Evolutionary conservation across 208 protist species (phyloP).

Genomic region (Leishmania arabica): DNA sequence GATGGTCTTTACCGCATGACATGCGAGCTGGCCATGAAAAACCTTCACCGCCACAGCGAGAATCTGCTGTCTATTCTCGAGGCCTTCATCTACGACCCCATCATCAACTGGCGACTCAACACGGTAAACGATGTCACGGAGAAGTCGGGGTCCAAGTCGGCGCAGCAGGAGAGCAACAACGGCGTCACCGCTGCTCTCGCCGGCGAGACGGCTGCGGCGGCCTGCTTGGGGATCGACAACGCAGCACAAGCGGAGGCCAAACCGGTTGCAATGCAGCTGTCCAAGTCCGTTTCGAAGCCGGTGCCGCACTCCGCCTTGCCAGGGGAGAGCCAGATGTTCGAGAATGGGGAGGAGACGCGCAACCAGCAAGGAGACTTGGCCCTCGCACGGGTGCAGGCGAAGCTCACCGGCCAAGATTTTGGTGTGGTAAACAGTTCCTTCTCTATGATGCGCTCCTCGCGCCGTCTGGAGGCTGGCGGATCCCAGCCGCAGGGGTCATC

Average conservation of each 20-base stretch:
- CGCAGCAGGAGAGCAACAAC: conserved; percentile 19
- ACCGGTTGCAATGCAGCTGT: conserved; percentile 74
- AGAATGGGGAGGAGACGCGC: conserved; percentile 68
- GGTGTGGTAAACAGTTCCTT: conserved; percentile 70
- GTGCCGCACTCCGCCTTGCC: conserved; percentile 18
- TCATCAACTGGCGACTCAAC: conserved; percentile 99
- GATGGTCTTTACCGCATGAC: conserved; percentile 98
- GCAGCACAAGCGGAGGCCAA: conserved; percentile 21
- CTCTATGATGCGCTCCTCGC: conserved; percentile 43
- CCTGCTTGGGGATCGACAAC: conserved; percentile 13
- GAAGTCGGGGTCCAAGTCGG: conserved; percentile 25
- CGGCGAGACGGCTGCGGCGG: conserved; percentile 5
- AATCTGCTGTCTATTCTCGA: conserved; percentile 99
- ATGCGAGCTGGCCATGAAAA: conserved; percentile 97
- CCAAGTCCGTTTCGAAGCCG: conserved; percentile 63
- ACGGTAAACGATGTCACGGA: conserved; percentile 23
- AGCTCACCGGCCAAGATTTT: conserved; percentile 90
- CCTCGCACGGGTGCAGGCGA: conserved; percentile 81
- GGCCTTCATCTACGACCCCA: conserved; percentile 99
- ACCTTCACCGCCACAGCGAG: conserved; percentile 98
- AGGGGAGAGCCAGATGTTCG: conserved; percentile 27
- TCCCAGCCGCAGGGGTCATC: conserved; percentile 44
- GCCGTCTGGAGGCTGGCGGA: conserved; percentile 27
- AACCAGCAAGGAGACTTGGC: conserved; percentile 88
- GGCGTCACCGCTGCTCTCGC: conserved; percentile 2